Percentiles rank a stretch among this genome's conserved stretches.
Conservation (phyloP, 169 alveolate species). For the Plasmodium yoelii region DNA sequence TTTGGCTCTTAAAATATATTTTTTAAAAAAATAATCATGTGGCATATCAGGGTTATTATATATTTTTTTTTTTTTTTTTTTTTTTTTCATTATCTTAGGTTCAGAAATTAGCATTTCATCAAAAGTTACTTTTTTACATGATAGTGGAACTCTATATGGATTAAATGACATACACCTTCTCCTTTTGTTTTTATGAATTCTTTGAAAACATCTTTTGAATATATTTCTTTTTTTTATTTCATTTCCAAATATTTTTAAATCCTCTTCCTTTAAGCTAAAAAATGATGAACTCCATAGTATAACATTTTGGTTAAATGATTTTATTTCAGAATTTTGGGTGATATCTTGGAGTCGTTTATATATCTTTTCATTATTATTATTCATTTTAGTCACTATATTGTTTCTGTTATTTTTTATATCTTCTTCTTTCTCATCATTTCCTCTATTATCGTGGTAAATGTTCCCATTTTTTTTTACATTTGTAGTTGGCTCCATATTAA, state of each 20-base stretch:
- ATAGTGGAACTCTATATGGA: conserved; percentile 92
- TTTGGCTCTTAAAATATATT: conserved; percentile 80
- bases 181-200: conserved; percentile 91
- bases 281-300: conserved; percentile 64
- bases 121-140: conserved; percentile 81
- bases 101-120: conserved; percentile 84
- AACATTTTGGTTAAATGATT: conserved; percentile 25
- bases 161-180: conserved; percentile 97
- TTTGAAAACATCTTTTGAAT: conserved; percentile 88
- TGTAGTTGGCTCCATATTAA: not conserved
- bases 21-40: conserved; percentile 78
- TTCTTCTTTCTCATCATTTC: not conserved
- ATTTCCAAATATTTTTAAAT: conserved; percentile 24
- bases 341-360: conserved; percentile 33
- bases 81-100: conserved; percentile 81
- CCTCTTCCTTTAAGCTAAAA: conserved; percentile 48
- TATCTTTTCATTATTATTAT: not conserved
- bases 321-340: not conserved
- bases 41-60: conserved; percentile 75
- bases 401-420: not conserved
- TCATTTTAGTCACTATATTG: not conserved
- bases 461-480: not conserved
- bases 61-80: conserved; percentile 75
- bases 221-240: conserved; percentile 69
- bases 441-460: not conserved